A percentile compares a stretch with the other conserved stretches of the same genome.
Evolutionary conservation across 2,329 filamentous ascomycete species (phyloP).

Genomic region (Fusarium bulbicola): DNA sequence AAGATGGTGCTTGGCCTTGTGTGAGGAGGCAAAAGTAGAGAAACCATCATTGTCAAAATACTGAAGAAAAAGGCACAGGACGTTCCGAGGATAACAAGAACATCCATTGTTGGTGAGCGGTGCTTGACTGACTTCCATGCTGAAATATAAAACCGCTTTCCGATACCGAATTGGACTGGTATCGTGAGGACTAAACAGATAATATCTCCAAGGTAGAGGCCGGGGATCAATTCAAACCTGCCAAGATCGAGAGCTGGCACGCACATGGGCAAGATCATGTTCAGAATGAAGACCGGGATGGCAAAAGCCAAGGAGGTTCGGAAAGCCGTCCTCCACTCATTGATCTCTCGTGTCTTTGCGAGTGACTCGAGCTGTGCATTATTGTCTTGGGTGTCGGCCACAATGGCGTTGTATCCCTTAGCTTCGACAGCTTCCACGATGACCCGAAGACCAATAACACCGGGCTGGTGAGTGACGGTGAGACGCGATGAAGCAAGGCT

Average conservation of each 20-base stretch:
- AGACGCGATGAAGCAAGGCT: constrained; percentile 79
- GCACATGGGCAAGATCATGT: constrained; percentile 94
- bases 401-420: constrained; percentile 86
- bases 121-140: constrained; percentile 95
- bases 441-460: constrained; percentile 78
- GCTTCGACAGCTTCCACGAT: constrained; percentile 85
- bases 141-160: constrained; percentile 90
- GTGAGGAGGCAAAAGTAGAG: constrained; percentile 78
- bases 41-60: constrained; percentile 84
- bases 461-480: constrained; percentile 76
- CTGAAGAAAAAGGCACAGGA: constrained; percentile 98
- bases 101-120: constrained; percentile 95
- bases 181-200: constrained; percentile 85
- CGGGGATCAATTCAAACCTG: constrained; percentile 69
- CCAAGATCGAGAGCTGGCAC: constrained; percentile 81
- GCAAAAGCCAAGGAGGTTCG: constrained; percentile 81
- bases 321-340: constrained; percentile 89
- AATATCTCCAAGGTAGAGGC: constrained; percentile 88
- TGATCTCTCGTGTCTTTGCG: constrained; percentile 95
- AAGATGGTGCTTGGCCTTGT: constrained; percentile 88
- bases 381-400: constrained; percentile 93
- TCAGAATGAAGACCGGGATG: constrained; percentile 88
- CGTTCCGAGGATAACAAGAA: constrained; percentile 91
- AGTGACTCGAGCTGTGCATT: constrained; percentile 96
- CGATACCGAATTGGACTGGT: constrained; percentile 96